Evolutionary conservation across 371 early-diverging fungal species (phyloP).

Genomic region (Catenaria anguillulae): DNA sequence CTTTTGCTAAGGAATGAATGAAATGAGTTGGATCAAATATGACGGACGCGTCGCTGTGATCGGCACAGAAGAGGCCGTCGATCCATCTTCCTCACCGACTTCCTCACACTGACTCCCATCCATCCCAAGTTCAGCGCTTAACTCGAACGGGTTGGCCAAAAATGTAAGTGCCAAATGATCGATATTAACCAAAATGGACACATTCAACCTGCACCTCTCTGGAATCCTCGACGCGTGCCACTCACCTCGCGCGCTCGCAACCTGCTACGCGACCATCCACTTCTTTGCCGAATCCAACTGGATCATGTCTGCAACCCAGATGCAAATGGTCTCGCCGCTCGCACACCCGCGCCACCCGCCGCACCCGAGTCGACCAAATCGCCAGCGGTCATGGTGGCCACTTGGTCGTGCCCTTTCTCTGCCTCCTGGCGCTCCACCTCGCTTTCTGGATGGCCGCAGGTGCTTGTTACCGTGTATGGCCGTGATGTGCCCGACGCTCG

Average conservation of each 20-base stretch:
- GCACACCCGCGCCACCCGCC: not conserved
- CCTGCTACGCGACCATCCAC: not conserved
- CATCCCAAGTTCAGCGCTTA: too few species aligned
- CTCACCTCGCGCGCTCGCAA: constrained; percentile 5
- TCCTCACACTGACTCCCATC: too few species aligned
- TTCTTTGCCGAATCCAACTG: not conserved
- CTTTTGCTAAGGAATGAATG: too few species aligned
- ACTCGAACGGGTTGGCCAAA: too few species aligned
- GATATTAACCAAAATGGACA: not conserved
- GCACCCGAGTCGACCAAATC: not conserved
- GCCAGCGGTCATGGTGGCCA: constrained; percentile 12
- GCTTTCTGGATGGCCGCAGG: constrained; percentile 37
- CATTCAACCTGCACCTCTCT: constrained; percentile 19
- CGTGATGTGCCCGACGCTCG: constrained; percentile 31
- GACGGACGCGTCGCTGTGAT: too few species aligned
- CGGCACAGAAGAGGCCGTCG: too few species aligned
- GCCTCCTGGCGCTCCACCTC: constrained; percentile 32
- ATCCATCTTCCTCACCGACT: too few species aligned
- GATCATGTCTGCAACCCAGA: not conserved
- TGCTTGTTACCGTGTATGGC: constrained; percentile 35
- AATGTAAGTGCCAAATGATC: too few species aligned
- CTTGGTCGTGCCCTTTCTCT: constrained; percentile 39
- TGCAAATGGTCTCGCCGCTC: not conserved
- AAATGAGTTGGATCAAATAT: too few species aligned
- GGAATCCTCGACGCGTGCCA: constrained; percentile 31